Base-by-base conservation (phyloP, 164 flowering plant genomes). In the Pachysandra terminalis region DNA sequence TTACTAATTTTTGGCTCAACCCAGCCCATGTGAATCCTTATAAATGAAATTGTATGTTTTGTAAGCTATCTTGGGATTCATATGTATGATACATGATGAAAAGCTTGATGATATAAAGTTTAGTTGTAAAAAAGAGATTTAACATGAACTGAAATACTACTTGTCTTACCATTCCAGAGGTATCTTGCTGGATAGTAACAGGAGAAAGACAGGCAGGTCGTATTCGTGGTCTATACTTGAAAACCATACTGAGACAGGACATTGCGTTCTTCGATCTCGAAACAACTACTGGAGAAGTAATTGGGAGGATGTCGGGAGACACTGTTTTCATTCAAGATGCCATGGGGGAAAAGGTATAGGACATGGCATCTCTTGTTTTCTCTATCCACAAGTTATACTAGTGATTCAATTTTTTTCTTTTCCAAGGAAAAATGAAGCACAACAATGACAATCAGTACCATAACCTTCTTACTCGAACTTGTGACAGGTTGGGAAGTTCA, bases 401-500 rank as follows among this genome's bases (percentile, higher is more conserved):
- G 7, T 32, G 7, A 32, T 7, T 32, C 37, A 32, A 3, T 32
- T 32, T 32, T 32, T 32, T 32, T 32, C 37, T 32, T 7, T 32
- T 32, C 7, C 5, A 32, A 32, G 3, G 37, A 32, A 32, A 32
- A 32, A 3, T 32, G 3, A 32, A 32, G 37, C 7, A 7, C 7
- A 32, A 32, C 37, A 32, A 3, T 32, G 37, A 32, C 37, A 32
- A 32, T 32, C 37, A 32, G 5, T 32, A 3, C 37, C 28, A 48
- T 4, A 2, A 24, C 23, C 22, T 22, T 32, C 17, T 45, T 45
- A 10, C 17, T 45, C 10, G 51, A 45, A 45, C 6, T 45, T 45
- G 4, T 45, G 16, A 55, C 49, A 73, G 73, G 77, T 69, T 58
- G 77, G 73, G 19, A 74, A 69, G 62, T 74, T 69, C 67, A 65